Evolutionary conservation across 179 eudicot species (phyloP).

Genomic region (Heliamphora pulchella): DNA sequence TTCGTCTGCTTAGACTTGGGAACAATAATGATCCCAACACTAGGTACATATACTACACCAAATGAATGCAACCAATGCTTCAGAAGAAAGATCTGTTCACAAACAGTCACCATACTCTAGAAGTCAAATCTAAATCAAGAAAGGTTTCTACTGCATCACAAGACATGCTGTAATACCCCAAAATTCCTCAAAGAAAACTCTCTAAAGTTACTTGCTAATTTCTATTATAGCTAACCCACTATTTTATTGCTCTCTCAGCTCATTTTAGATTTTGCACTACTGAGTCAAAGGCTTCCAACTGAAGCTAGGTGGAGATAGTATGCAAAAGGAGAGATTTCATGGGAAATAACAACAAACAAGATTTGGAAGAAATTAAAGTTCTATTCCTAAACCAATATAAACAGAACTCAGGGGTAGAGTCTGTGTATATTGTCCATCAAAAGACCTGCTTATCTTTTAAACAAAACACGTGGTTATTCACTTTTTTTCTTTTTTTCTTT

Average conservation of each 20-base stretch:
- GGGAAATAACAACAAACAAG: not conserved
- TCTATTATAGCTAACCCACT: not conserved
- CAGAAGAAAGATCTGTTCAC: too few relatives aligned
- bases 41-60: too few relatives aligned
- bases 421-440: not conserved
- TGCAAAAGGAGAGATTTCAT: not conserved
- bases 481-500: too few relatives aligned
- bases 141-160: not conserved
- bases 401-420: not conserved
- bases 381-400: not conserved
- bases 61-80: too few relatives aligned
- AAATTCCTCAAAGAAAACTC: too few relatives aligned
- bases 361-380: not conserved
- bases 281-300: not conserved
- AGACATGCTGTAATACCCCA: too few relatives aligned
- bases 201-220: too few relatives aligned
- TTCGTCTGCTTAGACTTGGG: too few relatives aligned
- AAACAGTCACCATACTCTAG: too few relatives aligned
- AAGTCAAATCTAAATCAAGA: not conserved
- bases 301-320: not conserved
- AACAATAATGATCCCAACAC: too few relatives aligned
- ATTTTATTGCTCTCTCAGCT: not conserved
- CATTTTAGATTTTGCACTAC: not conserved
- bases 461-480: not conserved
- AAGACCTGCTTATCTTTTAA: not conserved